Conservation (phyloP, 805 yeast genomes). For the Soucietia sequanensis region DNA sequence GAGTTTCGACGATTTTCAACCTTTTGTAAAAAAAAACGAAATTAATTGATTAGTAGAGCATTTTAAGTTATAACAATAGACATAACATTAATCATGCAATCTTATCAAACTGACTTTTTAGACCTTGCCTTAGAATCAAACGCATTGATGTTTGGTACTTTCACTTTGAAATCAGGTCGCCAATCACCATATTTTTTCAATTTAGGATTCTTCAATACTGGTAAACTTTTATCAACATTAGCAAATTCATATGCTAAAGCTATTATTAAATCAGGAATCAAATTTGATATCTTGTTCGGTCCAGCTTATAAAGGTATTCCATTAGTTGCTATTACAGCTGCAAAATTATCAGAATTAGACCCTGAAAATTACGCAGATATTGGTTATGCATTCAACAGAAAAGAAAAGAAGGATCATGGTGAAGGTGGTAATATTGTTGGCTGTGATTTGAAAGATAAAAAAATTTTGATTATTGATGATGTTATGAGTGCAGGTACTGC, state of each 20-base stretch:
- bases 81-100: conserved; percentile 26
- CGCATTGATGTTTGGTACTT: conserved; percentile 84
- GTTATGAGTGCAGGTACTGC: conserved; percentile 99
- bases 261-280: conserved; percentile 74
- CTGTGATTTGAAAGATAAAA: conserved; percentile 65
- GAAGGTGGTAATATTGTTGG: conserved; percentile 98
- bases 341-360: conserved; percentile 87
- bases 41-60: no score
- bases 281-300: conserved; percentile 90
- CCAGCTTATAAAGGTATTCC: conserved; percentile 99
- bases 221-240: conserved; percentile 70
- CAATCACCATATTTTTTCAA: conserved; percentile 95
- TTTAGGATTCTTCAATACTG: conserved; percentile 85
- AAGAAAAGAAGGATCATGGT: conserved; percentile 96
- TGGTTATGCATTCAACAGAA: conserved; percentile 93
- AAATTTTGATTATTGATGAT: conserved; percentile 86
- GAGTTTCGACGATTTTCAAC: no score
- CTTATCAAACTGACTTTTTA: conserved; percentile 65
- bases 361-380: conserved; percentile 71
- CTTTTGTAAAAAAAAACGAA: no score
- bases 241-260: conserved; percentile 90
- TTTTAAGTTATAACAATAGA: no score
- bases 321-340: conserved; percentile 87
- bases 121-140: conserved; percentile 78
- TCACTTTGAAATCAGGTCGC: conserved; percentile 90